Base-by-base conservation (phyloP, 129 eudicot genomes). In the Helianthus annuus region DNA sequence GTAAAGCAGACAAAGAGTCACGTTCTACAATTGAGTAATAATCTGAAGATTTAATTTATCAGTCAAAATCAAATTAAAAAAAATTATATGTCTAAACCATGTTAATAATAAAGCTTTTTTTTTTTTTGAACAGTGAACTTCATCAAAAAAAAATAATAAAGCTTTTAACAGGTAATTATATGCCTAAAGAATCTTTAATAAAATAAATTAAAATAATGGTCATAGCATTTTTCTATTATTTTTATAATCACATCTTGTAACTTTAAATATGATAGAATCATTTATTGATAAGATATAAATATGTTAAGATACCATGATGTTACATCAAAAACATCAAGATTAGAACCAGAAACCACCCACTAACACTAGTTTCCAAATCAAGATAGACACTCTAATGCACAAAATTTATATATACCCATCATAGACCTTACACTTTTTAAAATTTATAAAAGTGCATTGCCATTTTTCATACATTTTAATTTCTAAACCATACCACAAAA, bases 301-400 rank as follows among this genome's bases (percentile, higher is more conserved):
- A 71, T 64, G 34, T 52, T 27, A 62, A 70, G 77, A 78, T 70
- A 52, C 82, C 49, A 70, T 63, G 59, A 70, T 71, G 77, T 63
- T 76, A 66, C 77, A 78, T 78, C 68, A 70, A 78, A 72, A 78
- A 66, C 77, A 78, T 78, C 68, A 70, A 78, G 77, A 78, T 64
- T 78, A 78, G 76, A 66, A 64, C 76, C 27, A 16, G 16, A 70
- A 70, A 61, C 48, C 81, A 51, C 38, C 75, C 71, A 70, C 56
- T 69, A 70, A 66, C 73, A 66, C 66, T 40, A 42, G 19, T 64
- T 65, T 55, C 79, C 63, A 58, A 57, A 68, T 76, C 61, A 76
- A 76, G 72, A 66, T 76, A 56, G 74, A 46, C 66, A 67, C 68
- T 38, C 3, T 29, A 66, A 52, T 12, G 55, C 48, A 62, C 76